phyloP scores from a whole-genome alignment of 805 yeast genomes.

The Spathaspora passalidarum region DNA sequence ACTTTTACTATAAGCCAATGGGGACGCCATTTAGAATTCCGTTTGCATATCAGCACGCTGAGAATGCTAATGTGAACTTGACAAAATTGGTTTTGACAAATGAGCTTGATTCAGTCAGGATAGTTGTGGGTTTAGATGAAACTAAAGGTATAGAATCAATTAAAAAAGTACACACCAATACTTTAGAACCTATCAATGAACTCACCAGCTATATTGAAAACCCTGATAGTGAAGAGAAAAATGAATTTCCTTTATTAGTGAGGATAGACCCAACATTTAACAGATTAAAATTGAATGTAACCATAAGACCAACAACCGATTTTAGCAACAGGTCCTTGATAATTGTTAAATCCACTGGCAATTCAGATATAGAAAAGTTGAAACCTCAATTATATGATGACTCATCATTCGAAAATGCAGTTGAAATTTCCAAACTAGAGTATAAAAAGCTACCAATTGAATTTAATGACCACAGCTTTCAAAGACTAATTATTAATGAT shows the following conservation, averaged over 20 bases:
- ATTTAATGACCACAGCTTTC: constrained; percentile 12
- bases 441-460: constrained; percentile 26
- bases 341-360: constrained; percentile 28
- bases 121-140: constrained; percentile 18
- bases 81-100: constrained; percentile 19
- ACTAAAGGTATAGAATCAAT: constrained; percentile 19
- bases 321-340: constrained; percentile 19
- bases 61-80: constrained; percentile 3
- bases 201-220: constrained; percentile 27
- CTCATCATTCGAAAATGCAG: background rate
- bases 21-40: constrained; percentile 2
- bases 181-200: constrained; percentile 12
- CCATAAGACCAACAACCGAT: constrained; percentile 14
- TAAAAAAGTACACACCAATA: constrained; percentile 12
- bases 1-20: constrained; percentile 1
- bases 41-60: constrained; percentile 8
- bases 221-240: constrained; percentile 6
- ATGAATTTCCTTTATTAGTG: constrained; percentile 28
- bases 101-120: constrained; percentile 21
- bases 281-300: constrained; percentile 27
- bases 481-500: constrained; percentile 28
- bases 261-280: constrained; percentile 19
- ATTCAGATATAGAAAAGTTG: constrained; percentile 10
- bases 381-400: constrained; percentile 10
- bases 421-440: constrained; percentile 29